Evolutionary conservation across 495 filamentous ascomycete species (phyloP).

Genomic region (Astrothelium subdiscretum): DNA sequence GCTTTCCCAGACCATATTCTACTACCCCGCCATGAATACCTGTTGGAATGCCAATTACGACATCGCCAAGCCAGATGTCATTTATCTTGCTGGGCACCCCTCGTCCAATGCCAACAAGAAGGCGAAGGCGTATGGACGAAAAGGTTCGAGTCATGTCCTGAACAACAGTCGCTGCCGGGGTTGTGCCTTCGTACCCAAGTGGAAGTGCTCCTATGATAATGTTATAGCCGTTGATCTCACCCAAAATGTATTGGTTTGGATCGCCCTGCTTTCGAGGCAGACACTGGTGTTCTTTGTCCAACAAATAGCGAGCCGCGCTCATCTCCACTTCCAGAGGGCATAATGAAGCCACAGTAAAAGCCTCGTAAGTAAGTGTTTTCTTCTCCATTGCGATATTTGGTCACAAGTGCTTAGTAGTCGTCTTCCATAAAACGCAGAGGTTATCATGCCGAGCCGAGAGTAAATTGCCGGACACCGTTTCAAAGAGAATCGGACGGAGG

Average conservation of each 20-base stretch:
- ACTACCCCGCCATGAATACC: conserved; percentile 21
- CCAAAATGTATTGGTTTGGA: conserved; percentile 12
- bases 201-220: conserved; percentile 30
- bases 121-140: conserved; percentile 27
- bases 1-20: conserved; percentile 29
- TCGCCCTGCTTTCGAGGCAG: conserved; percentile 4
- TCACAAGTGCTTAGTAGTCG: neutral
- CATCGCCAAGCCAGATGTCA: conserved; percentile 36
- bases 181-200: conserved; percentile 29
- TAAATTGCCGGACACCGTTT: too few relatives aligned
- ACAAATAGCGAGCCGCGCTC: conserved; percentile 12
- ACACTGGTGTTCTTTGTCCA: conserved; percentile 14
- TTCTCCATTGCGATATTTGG: neutral
- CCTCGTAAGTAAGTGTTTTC: neutral
- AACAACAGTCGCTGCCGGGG: conserved; percentile 22
- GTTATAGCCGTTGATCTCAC: conserved; percentile 11
- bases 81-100: conserved; percentile 26
- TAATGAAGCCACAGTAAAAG: conserved; percentile 16
- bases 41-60: conserved; percentile 30
- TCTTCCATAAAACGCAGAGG: neutral
- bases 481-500: too few relatives aligned
- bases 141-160: conserved; percentile 32
- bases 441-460: too few relatives aligned
- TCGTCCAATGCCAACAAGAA: conserved; percentile 41
- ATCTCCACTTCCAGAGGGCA: conserved; percentile 15